Evolutionary conservation across 2,329 filamentous ascomycete species (phyloP).

Genomic region (Zymoseptoria ardabiliae): DNA sequence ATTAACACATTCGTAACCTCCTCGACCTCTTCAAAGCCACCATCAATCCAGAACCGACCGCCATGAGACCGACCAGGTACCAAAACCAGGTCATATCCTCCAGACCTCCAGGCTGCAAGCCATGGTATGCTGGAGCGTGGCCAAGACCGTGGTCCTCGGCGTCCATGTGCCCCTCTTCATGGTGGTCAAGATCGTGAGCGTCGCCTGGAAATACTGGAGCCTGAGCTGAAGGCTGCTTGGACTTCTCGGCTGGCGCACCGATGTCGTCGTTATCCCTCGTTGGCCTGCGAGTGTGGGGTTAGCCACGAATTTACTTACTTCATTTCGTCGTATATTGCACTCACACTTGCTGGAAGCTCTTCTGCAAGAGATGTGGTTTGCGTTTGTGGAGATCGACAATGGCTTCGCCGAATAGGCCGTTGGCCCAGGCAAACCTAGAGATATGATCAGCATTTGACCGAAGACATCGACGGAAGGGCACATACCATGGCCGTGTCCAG

Average conservation of each 20-base stretch:
- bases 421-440: constrained; percentile 41
- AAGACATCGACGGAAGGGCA: neutral
- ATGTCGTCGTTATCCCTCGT: constrained; percentile 3
- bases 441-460: neutral
- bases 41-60: neutral
- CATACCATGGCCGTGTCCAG: constrained; percentile 42
- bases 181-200: neutral
- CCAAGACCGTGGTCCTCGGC: neutral
- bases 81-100: constrained; percentile 6
- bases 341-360: constrained; percentile 34
- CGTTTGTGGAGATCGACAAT: constrained; percentile 38
- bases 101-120: neutral
- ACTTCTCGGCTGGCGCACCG: neutral
- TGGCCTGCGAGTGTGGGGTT: neutral
- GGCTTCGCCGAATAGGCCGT: constrained; percentile 45
- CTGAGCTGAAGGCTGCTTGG: neutral
- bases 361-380: constrained; percentile 36
- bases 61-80: constrained; percentile 2
- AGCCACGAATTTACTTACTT: neutral
- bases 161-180: neutral
- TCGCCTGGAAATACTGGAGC: neutral
- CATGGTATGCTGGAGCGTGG: neutral
- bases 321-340: neutral
- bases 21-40: neutral
- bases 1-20: neutral